Evolutionary conservation across 2,329 filamentous ascomycete genomes (phyloP), one percentile per base, ranked within the genome.

Genomic region (Trichoderma gracile): DNA sequence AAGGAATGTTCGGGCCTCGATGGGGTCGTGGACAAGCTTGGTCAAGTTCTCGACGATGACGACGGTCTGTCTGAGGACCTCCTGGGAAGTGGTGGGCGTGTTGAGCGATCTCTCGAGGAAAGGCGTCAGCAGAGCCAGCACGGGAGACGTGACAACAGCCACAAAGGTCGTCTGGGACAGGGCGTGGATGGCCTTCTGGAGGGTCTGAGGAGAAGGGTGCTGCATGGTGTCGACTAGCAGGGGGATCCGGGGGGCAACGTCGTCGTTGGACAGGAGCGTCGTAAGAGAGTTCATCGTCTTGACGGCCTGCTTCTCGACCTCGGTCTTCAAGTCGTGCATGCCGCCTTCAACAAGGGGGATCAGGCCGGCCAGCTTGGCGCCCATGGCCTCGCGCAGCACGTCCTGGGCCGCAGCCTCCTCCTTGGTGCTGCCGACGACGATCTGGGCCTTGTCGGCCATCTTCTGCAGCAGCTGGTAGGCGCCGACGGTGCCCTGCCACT

Each of bases 151-250:
- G 71, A 99, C 95, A 68, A 96, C 85, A 63, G 95, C 93, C 60
- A 99, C 95, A 71, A 99, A 99, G n/a, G 95, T 99, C 12, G 95
- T 99, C 80, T 96, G 92, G 4, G 93, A 97, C 52, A 99, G 84
- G 52, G 93, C 95, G 74, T 97, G 95, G 69, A 99, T 98, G 38
- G 95, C 93, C 82, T 97, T 97, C 76, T 97, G 92, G 63, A 96
- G 84, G 30, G 90, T 92, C 77, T 96, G 88, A 15, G 91, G 83
- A 12, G 92, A 97, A 6, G 95, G 95, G 72, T 97, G 89, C 76
- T 97, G 92, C 89, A 99, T 97, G 55, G 92, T 91, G 75, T 96
- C 92, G 77, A 99, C 89, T 55, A 99, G 85, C 3, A 98, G 87
- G 7, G 94, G 93, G 72, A 99, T 93, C 72, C 93, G 87, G 53